Evolutionary conservation across 495 filamentous ascomycete species (phyloP).

Genomic region (Cercophora scortea): DNA sequence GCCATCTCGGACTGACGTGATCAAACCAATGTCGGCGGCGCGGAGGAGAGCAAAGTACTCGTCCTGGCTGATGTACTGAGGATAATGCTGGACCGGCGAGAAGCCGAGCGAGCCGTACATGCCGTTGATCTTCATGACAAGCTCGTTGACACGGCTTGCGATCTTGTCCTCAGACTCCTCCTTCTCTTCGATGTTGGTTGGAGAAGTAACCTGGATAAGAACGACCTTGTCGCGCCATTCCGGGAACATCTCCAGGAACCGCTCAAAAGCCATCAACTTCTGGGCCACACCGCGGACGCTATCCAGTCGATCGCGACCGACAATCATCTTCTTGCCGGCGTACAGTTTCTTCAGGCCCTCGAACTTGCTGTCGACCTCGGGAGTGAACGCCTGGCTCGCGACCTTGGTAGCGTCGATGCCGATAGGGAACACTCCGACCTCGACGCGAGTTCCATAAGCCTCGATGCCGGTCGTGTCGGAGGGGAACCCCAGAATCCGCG

Average conservation of each 20-base stretch:
- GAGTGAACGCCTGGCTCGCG: conserved; percentile 60
- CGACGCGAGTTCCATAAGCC: conserved; percentile 79
- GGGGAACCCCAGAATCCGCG: conserved; percentile 75
- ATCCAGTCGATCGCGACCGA: conserved; percentile 87
- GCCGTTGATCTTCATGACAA: conserved; percentile 86
- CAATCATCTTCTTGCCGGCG: conserved; percentile 79
- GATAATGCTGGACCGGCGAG: conserved; percentile 84
- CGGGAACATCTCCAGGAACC: conserved; percentile 78
- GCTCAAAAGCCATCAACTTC: conserved; percentile 87
- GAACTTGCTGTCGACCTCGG: conserved; percentile 58
- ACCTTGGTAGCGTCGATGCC: conserved; percentile 75
- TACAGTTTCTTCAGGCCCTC: conserved; percentile 65
- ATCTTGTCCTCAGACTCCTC: conserved; percentile 66
- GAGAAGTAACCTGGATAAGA: conserved; percentile 87
- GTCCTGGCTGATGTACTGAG: conserved; percentile 75
- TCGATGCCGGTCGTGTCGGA: conserved; percentile 74
- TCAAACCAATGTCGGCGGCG: conserved; percentile 79
- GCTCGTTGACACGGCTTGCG: conserved; percentile 73
- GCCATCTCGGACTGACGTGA: conserved; percentile 86
- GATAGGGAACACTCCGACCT: conserved; percentile 85
- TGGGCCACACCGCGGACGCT: conserved; percentile 84
- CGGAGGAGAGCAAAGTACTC: conserved; percentile 90
- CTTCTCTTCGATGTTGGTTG: conserved; percentile 66
- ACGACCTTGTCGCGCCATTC: conserved; percentile 90
- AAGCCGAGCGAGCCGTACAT: conserved; percentile 76